These are phyloP conservation scores for Pueraria montana DNA, from an alignment of 306 rosid species.

Conservation along the genomic window DNA sequence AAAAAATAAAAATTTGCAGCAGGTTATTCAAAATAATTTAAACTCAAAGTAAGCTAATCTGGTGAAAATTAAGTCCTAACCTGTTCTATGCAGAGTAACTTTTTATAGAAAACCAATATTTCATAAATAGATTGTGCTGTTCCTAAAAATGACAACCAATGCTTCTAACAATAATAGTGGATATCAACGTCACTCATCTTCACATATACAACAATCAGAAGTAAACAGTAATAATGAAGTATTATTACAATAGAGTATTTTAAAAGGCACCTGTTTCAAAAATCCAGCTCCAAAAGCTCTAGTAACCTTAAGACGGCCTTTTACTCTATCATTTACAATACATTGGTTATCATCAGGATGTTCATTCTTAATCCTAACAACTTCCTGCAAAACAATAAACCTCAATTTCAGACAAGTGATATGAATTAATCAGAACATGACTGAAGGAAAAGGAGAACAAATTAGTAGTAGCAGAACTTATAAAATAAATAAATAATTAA, in stretches of 20 bases:
- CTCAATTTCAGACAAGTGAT: constrained; percentile 35
- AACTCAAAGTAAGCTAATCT: neutral
- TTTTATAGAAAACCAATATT: neutral
- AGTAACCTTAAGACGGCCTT: constrained; percentile 94
- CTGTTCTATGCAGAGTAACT: neutral
- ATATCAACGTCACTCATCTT: neutral
- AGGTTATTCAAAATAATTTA: neutral
- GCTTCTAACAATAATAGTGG: neutral
- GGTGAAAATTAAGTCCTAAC: neutral
- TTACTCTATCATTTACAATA: constrained; percentile 88
- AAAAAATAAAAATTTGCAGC: neutral
- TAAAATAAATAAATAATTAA: constrained; percentile 37
- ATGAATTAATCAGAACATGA: constrained; percentile 36
- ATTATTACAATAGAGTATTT: constrained; percentile 36
- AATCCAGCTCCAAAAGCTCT: constrained; percentile 96
- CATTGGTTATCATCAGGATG: constrained; percentile 90
- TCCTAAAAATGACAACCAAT: constrained; percentile 7
- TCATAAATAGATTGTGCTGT: neutral
- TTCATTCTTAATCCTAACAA: constrained; percentile 80
- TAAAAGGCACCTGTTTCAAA: constrained; percentile 77
- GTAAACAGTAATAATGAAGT: neutral
- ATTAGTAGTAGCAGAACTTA: neutral
- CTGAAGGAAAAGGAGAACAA: constrained; percentile 24
- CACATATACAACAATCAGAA: neutral
- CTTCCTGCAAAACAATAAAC: constrained; percentile 66